A percentile compares a stretch with the other conserved stretches of the same genome.
These are phyloP conservation scores for Carex littledalei DNA, from an alignment of 176 grass and related monocot genomes.

Conservation along the genomic window DNA sequence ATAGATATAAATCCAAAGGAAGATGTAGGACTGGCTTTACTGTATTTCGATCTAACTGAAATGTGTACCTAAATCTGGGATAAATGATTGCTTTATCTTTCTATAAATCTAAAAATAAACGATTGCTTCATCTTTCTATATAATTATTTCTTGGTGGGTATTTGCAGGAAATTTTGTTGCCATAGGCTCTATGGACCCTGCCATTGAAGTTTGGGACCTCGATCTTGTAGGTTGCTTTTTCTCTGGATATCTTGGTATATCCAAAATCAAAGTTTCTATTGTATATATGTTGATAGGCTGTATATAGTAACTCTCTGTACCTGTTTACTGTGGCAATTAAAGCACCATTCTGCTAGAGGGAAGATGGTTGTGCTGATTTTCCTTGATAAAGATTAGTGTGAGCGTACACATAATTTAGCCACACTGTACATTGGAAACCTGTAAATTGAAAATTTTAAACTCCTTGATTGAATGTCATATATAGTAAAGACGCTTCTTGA, in stretches of 20 bases:
- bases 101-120: neutral
- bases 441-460: neutral
- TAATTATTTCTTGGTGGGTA: neutral
- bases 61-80: neutral
- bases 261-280: neutral
- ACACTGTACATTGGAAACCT: neutral
- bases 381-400: neutral
- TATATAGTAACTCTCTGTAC: no score
- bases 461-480: neutral
- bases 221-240: constrained; percentile 58
- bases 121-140: neutral
- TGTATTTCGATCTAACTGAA: neutral
- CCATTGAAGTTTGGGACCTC: constrained; percentile 95
- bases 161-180: constrained; percentile 86
- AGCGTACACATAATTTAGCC: neutral
- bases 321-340: no score
- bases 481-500: constrained; percentile 4
- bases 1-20: neutral
- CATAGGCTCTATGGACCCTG: constrained; percentile 66
- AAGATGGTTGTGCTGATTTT: neutral
- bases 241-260: neutral
- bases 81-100: neutral
- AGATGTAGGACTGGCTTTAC: neutral
- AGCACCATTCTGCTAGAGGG: neutral
- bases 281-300: neutral